Evolutionary conservation across 2,329 filamentous ascomycete genomes (phyloP).

Genomic region (Chaetomiaceae sp.): DNA sequence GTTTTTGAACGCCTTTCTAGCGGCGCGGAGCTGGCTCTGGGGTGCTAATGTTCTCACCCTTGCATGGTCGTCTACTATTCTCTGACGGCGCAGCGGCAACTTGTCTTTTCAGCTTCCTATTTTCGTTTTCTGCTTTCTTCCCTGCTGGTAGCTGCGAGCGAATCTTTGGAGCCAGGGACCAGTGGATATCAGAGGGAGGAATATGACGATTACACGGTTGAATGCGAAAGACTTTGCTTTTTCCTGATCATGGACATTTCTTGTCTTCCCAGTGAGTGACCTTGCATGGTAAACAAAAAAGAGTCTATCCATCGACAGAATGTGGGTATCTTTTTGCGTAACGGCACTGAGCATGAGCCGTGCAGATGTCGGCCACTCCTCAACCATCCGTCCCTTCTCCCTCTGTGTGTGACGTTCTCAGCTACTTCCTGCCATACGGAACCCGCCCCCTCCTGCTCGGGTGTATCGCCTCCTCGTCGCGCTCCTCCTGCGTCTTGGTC

Average conservation of each 20-base stretch:
- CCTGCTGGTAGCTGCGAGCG: conserved; percentile 16
- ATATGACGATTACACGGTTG: conserved; percentile 17
- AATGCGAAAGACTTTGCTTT: conserved; percentile 15
- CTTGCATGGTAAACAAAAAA: neutral
- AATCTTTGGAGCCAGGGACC: neutral
- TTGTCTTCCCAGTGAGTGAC: neutral
- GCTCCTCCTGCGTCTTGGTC: conserved; percentile 30
- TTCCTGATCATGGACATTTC: neutral
- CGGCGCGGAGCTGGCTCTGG: conserved; percentile 21
- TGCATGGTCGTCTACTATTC: no score
- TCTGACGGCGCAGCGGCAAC: neutral
- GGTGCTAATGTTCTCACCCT: neutral
- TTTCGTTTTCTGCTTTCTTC: conserved; percentile 12
- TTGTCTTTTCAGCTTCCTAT: neutral
- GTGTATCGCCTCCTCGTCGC: conserved; percentile 40
- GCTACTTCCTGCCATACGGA: conserved; percentile 15
- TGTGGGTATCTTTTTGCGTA: conserved; percentile 14
- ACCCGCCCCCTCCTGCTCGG: conserved; percentile 45
- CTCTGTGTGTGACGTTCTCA: neutral
- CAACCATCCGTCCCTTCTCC: neutral
- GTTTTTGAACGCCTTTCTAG: neutral
- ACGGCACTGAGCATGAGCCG: conserved; percentile 3
- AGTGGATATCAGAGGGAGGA: conserved; percentile 4
- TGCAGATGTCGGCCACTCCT: neutral
- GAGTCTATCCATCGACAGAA: neutral